Conservation (phyloP, 768 basidiomycete species). For the Crucibulum laeve region DNA sequence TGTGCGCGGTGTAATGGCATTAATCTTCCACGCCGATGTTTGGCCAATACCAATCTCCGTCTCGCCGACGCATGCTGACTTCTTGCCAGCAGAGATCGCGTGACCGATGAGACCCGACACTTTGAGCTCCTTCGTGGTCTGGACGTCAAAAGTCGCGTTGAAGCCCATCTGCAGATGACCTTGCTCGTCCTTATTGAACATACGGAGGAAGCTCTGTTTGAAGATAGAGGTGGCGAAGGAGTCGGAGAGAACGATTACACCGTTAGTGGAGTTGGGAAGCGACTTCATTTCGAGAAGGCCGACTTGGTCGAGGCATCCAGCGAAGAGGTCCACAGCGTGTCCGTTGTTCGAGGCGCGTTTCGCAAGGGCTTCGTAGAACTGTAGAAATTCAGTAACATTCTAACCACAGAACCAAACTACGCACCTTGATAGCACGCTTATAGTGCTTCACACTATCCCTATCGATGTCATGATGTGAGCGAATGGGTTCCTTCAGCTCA, state of each 20-base stretch:
- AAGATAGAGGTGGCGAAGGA: constrained; percentile 98
- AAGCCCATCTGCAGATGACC: constrained; percentile 96
- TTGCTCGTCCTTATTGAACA: constrained; percentile 90
- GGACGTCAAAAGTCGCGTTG: constrained; percentile 98
- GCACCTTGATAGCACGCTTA: constrained; percentile 92
- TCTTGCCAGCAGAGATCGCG: constrained; percentile 95
- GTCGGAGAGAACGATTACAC: constrained; percentile 93
- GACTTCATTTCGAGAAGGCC: constrained; percentile 98
- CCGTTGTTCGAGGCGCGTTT: constrained; percentile 93
- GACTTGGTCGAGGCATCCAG: constrained; percentile 97
- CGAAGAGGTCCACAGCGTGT: constrained; percentile 92
- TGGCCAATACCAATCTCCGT: constrained; percentile 99
- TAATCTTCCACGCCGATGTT: constrained; percentile 98
- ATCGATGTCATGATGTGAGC: constrained; percentile 98
- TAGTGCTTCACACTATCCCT: constrained; percentile 95
- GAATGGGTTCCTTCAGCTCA: constrained; percentile 94
- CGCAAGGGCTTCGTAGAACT: constrained; percentile 96
- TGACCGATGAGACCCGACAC: constrained; percentile 98
- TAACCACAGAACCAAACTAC: constrained; percentile 7
- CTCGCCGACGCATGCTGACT: constrained; percentile 94
- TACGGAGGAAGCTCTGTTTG: constrained; percentile 94
- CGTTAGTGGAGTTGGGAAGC: constrained; percentile 92
- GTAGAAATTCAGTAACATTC: constrained; percentile 9
- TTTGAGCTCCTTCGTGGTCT: constrained; percentile 99
- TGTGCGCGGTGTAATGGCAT: constrained; percentile 82